A percentile compares a stretch with the other conserved stretches of the same genome.
phyloP scores from a whole-genome alignment of 768 basidiomycete species.

The Brasilioporus rufonigricans region DNA sequence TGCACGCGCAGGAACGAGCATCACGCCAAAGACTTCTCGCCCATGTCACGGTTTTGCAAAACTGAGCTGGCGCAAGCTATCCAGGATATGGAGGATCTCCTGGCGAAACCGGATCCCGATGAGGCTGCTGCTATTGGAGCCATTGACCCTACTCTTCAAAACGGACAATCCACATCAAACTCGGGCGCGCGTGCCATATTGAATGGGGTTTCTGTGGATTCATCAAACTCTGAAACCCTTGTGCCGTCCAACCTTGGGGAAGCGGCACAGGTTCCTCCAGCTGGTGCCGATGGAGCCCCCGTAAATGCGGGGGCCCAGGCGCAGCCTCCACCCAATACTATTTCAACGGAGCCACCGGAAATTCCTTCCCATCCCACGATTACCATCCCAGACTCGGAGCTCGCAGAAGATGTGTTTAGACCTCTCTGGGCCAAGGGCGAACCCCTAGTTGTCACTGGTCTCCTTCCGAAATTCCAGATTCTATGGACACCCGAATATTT shows the following conservation, averaged over 20 bases:
- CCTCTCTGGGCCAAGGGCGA: conserved; percentile 70
- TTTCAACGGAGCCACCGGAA: conserved; percentile 21
- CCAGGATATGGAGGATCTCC: conserved; percentile 61
- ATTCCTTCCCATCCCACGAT: conserved; percentile 48
- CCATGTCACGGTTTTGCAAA: conserved; percentile 73
- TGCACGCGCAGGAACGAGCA: conserved; percentile 76
- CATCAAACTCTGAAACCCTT: conserved; percentile 1
- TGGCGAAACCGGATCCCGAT: conserved; percentile 34
- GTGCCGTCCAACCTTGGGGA: conserved; percentile 12
- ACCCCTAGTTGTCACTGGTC: conserved; percentile 73
- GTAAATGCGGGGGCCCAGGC: background rate
- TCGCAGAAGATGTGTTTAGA: conserved; percentile 62
- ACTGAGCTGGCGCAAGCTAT: conserved; percentile 65
- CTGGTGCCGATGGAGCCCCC: conserved; percentile 7
- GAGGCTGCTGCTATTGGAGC: conserved; percentile 19
- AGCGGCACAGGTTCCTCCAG: background rate
- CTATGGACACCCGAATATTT: conserved; percentile 87
- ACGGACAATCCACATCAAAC: conserved; percentile 5
- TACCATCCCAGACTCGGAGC: conserved; percentile 44
- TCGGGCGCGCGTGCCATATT: background rate
- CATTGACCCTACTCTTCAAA: conserved; percentile 32
- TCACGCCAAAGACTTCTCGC: conserved; percentile 62
- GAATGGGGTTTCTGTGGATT: conserved; percentile 13
- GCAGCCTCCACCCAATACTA: conserved; percentile 7
- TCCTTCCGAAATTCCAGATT: conserved; percentile 59